phyloP scores from a whole-genome alignment of 148 eudicot genomes.

The Nepenthes gracilis region DNA sequence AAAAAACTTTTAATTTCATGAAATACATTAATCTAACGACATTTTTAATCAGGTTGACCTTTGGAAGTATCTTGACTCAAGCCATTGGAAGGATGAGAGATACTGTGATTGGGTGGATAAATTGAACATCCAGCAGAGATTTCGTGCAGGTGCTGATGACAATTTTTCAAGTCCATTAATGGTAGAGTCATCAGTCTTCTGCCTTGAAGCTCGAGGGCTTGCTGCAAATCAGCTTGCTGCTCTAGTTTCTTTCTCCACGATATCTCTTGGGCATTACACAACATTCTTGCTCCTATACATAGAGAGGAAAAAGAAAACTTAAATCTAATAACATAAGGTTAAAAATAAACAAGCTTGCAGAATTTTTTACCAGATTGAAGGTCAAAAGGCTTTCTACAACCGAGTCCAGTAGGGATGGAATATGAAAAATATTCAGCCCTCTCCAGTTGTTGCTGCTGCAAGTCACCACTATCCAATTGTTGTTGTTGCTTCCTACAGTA shows the following conservation, averaged over 20 bases:
- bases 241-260: slow-evolving; percentile 60
- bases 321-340: neutral
- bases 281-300: slow-evolving; percentile 54
- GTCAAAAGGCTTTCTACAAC: slow-evolving; percentile 49
- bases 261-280: slow-evolving; percentile 49
- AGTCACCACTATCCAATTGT: neutral
- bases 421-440: slow-evolving; percentile 30
- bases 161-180: slow-evolving; percentile 52
- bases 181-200: slow-evolving; percentile 74
- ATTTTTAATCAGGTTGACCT: neutral
- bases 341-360: neutral
- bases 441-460: slow-evolving; percentile 40
- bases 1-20: neutral
- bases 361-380: slow-evolving; percentile 39
- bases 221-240: slow-evolving; percentile 67
- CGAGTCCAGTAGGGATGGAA: slow-evolving; percentile 42
- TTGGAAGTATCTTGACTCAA: neutral
- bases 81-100: neutral
- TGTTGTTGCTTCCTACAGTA: slow-evolving; percentile 6
- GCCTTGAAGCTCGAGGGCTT: slow-evolving; percentile 71
- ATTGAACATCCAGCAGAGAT: neutral
- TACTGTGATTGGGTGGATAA: neutral
- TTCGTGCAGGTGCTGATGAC: slow-evolving; percentile 16
- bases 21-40: neutral
- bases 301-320: too few relatives aligned